Percentiles rank a stretch among this genome's conserved stretches.
phyloP scores from a whole-genome alignment of 352 stramenopile species.

The Globisporangium alternatum region DNA sequence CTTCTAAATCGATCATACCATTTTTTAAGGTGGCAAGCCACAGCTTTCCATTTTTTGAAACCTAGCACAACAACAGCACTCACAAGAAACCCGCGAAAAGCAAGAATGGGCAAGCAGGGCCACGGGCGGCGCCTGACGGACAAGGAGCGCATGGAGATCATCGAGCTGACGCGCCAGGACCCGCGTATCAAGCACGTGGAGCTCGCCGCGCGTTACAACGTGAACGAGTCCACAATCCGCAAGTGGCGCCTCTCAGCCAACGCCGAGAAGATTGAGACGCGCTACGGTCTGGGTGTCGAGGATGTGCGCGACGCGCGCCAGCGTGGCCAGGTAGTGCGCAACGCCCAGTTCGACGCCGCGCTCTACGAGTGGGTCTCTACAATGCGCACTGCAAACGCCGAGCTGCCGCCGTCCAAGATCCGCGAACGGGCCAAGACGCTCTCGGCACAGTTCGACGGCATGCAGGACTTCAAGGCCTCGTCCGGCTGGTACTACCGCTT shows the following conservation, averaged over 20 bases:
- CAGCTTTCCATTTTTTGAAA: conserved; percentile 3
- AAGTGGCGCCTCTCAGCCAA: conserved; percentile 44
- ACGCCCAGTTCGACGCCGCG: conserved; percentile 36
- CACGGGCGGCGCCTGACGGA: conserved; percentile 48
- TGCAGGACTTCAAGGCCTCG: conserved; percentile 53
- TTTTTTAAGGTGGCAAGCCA: neutral
- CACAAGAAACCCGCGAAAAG: conserved; percentile 7
- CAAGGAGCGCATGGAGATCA: conserved; percentile 64
- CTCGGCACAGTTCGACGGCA: conserved; percentile 26
- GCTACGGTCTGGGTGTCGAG: conserved; percentile 32
- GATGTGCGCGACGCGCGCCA: conserved; percentile 33
- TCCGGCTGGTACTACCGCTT: conserved; percentile 60
- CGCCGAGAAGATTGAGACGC: conserved; percentile 35
- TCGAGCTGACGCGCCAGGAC: conserved; percentile 44
- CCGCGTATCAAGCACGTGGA: conserved; percentile 47
- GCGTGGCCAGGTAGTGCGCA: conserved; percentile 35
- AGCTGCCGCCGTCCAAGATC: conserved; percentile 27
- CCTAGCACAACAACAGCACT: neutral
- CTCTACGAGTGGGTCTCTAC: conserved; percentile 37
- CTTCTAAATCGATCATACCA: neutral
- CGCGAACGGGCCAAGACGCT: conserved; percentile 36
- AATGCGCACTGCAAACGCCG: conserved; percentile 18
- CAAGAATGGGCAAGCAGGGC: conserved; percentile 37
- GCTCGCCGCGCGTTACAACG: conserved; percentile 41
- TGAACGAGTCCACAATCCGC: conserved; percentile 62